Evolutionary conservation across 306 rosid genomes (phyloP).

Genomic region (Myrica gale): DNA sequence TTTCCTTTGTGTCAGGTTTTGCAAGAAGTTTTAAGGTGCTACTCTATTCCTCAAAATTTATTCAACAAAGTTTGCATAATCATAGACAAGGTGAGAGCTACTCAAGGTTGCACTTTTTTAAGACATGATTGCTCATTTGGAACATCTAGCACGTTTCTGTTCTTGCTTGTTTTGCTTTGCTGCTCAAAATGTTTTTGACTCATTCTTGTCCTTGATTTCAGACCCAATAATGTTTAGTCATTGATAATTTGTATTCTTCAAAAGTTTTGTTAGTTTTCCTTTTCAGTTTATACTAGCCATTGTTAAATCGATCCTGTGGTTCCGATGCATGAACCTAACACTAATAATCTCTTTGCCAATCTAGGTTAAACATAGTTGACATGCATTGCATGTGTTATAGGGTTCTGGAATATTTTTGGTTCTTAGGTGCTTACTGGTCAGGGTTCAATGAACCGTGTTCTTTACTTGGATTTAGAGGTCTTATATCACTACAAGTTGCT

Average conservation of each 20-base stretch:
- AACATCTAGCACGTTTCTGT: not conserved
- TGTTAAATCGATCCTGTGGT: not conserved
- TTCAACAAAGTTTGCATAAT: constrained; percentile 94
- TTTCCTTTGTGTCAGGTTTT: constrained; percentile 57
- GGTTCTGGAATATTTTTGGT: not conserved
- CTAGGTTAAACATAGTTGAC: not conserved
- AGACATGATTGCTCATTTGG: not conserved
- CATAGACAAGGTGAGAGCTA: constrained; percentile 88
- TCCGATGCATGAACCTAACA: not conserved
- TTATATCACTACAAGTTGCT: constrained; percentile 2
- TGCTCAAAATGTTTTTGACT: not conserved
- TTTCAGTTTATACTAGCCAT: not conserved
- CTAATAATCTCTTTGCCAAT: not conserved
- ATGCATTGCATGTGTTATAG: not conserved
- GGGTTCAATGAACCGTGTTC: constrained; percentile 3
- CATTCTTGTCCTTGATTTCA: too few species aligned
- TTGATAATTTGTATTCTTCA: too few species aligned
- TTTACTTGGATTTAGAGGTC: constrained; percentile 22
- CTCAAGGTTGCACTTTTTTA: constrained; percentile 21
- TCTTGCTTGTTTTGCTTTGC: not conserved
- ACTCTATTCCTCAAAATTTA: constrained; percentile 64
- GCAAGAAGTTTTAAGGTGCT: constrained; percentile 73
- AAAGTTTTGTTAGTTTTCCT: too few species aligned
- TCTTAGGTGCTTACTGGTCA: constrained; percentile 14
- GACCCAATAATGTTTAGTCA: too few species aligned